Conservation (phyloP, 176 grass and related monocot species). For the Saccharum spontaneum region DNA sequence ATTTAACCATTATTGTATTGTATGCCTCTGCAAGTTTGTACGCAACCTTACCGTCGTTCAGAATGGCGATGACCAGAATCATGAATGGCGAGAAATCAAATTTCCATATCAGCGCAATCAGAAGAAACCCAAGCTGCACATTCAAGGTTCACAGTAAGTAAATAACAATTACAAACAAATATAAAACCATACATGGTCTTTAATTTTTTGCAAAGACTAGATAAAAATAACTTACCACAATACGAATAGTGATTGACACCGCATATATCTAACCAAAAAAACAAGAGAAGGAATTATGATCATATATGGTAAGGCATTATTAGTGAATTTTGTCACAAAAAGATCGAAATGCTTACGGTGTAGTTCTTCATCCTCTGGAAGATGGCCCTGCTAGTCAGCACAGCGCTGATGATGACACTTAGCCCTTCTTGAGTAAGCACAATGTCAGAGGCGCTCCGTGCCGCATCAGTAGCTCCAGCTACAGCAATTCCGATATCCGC, state of each 20-base stretch:
- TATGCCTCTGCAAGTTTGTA: background rate
- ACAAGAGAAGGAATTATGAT: background rate
- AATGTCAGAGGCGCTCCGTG: conserved; percentile 85
- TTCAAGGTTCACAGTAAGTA: background rate
- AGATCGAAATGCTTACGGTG: conserved; percentile 45
- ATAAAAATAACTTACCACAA: no score
- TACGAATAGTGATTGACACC: no score
- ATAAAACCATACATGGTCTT: background rate
- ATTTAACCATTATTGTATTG: no score
- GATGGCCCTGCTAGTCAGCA: conserved; percentile 88
- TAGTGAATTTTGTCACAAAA: background rate
- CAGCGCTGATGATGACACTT: conserved; percentile 93
- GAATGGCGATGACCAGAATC: conserved; percentile 89
- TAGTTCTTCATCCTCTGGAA: conserved; percentile 99
- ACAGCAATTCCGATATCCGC: conserved; percentile 90
- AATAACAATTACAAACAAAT: background rate
- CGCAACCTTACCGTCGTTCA: conserved; percentile 72
- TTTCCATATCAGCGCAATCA: conserved; percentile 93
- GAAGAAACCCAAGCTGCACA: conserved; percentile 80
- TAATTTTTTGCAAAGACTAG: no score
- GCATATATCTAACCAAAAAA: no score
- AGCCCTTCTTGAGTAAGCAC: conserved; percentile 85
- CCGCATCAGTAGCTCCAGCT: conserved; percentile 84
- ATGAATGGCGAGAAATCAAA: conserved; percentile 98
- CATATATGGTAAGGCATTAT: background rate